phyloP scores from a whole-genome alignment of 176 grass and related monocot genomes.

The Oryza officinalis region DNA sequence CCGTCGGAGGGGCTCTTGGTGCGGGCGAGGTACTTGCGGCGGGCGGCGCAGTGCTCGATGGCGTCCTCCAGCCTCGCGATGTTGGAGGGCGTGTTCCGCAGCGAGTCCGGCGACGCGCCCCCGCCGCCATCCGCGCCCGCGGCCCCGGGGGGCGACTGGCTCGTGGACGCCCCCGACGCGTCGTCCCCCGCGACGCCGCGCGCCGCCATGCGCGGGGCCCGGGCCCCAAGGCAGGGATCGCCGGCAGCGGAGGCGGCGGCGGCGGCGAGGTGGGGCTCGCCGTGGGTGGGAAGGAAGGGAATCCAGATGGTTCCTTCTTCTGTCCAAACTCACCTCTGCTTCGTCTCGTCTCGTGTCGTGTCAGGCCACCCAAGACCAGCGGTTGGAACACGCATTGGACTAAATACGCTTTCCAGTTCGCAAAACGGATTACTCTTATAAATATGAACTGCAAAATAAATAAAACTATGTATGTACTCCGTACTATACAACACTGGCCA shows the following conservation, averaged over 20 bases:
- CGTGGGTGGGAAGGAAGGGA: neutral
- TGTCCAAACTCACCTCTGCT: neutral
- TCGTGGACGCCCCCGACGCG: conserved; percentile 33
- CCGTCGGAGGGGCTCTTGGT: conserved; percentile 94
- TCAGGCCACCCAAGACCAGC: neutral
- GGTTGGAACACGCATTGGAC: neutral
- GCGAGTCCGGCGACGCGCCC: conserved; percentile 64
- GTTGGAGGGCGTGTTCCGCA: conserved; percentile 89
- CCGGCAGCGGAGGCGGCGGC: neutral
- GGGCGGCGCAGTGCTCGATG: conserved; percentile 72
- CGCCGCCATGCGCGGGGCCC: too few relatives aligned
- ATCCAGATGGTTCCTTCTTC: conserved; percentile 11
- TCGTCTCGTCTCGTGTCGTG: neutral
- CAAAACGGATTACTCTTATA: too few relatives aligned
- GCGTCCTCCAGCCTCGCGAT: conserved; percentile 77
- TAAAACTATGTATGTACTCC: too few relatives aligned
- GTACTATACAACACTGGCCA: too few relatives aligned
- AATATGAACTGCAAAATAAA: too few relatives aligned
- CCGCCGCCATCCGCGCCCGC: conserved; percentile 27
- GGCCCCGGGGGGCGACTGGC: conserved; percentile 16
- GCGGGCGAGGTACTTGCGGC: conserved; percentile 78
- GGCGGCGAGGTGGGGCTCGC: neutral
- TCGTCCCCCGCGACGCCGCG: too few relatives aligned
- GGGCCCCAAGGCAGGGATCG: neutral
- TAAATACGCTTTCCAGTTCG: too few relatives aligned